phyloP scores from a whole-genome alignment of 352 stramenopile genomes.

The Globisporangium parvum region DNA sequence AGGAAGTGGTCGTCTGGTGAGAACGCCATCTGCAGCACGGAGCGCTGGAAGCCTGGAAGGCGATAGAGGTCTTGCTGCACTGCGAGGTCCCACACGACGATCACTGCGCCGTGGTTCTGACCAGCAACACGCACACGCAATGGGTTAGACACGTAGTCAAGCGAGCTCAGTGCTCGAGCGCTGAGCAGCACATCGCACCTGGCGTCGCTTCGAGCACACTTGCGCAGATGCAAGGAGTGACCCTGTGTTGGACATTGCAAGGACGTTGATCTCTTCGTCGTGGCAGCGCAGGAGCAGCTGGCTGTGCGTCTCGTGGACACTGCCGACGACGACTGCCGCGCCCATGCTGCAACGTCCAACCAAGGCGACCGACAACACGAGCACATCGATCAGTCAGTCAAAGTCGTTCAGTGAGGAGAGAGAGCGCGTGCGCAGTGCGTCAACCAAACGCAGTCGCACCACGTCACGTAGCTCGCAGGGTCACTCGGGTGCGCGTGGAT shows the following conservation, averaged over 20 bases:
- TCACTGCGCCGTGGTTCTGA: conserved; percentile 31
- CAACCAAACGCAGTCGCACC: conserved; percentile 15
- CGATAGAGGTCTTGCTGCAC: conserved; percentile 38
- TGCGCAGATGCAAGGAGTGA: conserved; percentile 42
- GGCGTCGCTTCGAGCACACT: conserved; percentile 27
- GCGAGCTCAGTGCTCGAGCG: neutral
- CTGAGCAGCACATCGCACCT: neutral
- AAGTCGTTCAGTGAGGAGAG: too few relatives aligned
- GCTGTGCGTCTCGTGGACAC: conserved; percentile 39
- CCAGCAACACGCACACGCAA: too few relatives aligned
- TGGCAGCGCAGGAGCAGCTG: conserved; percentile 50
- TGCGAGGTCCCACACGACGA: conserved; percentile 47
- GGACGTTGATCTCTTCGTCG: conserved; percentile 48
- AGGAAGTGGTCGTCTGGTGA: conserved; percentile 78
- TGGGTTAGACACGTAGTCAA: too few relatives aligned
- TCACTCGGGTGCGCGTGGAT: conserved; percentile 48
- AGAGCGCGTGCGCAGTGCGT: too few relatives aligned
- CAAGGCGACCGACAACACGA: neutral
- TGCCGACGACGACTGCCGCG: conserved; percentile 41
- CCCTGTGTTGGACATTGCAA: conserved; percentile 34
- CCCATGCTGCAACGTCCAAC: conserved; percentile 31
- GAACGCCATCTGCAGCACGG: conserved; percentile 63
- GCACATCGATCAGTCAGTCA: too few relatives aligned
- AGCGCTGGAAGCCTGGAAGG: conserved; percentile 50
- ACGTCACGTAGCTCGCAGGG: conserved; percentile 46